Conservation (phyloP, 2,329 filamentous ascomycete genomes). For the Dactylella cylindrospora region DNA sequence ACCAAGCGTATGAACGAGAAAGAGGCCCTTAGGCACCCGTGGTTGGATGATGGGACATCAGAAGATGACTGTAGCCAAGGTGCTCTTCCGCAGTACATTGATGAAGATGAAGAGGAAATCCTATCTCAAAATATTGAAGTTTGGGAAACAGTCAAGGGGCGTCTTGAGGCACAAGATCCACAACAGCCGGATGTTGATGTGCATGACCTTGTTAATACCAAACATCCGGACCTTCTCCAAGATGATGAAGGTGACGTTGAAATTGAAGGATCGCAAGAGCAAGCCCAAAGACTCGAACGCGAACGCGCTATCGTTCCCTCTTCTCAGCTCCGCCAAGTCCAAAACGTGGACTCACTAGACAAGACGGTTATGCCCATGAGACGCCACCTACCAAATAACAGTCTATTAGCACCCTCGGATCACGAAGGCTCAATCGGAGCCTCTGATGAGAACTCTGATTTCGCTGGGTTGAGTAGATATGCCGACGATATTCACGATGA, state of each 20-base stretch:
- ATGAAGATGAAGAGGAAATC: slow-evolving; percentile 39
- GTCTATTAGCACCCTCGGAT: slow-evolving; percentile 33
- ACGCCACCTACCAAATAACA: slow-evolving; percentile 20
- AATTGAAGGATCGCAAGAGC: slow-evolving; percentile 43
- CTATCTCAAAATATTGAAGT: slow-evolving; percentile 39
- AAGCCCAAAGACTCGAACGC: slow-evolving; percentile 30
- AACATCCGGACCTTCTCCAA: slow-evolving; percentile 13
- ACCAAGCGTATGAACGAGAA: slow-evolving; percentile 47
- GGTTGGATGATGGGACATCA: slow-evolving; percentile 45
- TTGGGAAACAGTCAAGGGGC: slow-evolving; percentile 41
- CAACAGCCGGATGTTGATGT: slow-evolving; percentile 28
- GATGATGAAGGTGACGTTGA: slow-evolving; percentile 43
- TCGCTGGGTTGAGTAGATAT: slow-evolving; percentile 28
- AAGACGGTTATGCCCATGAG: slow-evolving; percentile 27
- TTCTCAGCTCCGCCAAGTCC: slow-evolving; percentile 35
- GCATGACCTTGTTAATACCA: slow-evolving; percentile 24
- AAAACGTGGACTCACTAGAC: slow-evolving; percentile 32
- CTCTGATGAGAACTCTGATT: slow-evolving; percentile 37
- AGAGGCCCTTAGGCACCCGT: slow-evolving; percentile 47
- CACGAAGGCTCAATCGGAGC: slow-evolving; percentile 32
- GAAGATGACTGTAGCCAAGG: slow-evolving; percentile 38
- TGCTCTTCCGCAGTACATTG: slow-evolving; percentile 30
- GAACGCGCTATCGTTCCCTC: slow-evolving; percentile 29
- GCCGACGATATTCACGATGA: slow-evolving; percentile 28
- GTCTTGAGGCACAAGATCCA: slow-evolving; percentile 31